phyloP scores from a whole-genome alignment of 805 yeast genomes.

The Candida wancherniae region DNA sequence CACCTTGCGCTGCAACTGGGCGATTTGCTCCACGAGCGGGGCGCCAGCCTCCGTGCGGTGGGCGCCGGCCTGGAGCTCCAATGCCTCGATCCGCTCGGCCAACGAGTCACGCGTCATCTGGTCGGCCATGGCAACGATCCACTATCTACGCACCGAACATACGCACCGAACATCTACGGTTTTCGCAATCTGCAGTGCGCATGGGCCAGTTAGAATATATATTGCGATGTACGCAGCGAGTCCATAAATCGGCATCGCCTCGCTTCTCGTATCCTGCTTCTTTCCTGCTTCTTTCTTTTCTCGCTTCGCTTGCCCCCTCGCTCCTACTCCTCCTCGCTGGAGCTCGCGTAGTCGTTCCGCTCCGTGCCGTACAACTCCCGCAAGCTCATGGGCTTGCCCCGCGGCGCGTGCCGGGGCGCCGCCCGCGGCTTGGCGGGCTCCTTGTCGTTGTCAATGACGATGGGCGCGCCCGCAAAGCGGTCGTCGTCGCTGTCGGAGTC shows the following conservation, averaged over 20 bases:
- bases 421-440: constrained; percentile 10
- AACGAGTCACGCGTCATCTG: constrained; percentile 4
- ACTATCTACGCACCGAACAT: no score
- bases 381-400: constrained; percentile 35
- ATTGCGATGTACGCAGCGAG: no score
- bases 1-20: constrained; percentile 9
- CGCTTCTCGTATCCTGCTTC: no score
- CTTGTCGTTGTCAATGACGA: constrained; percentile 23
- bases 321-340: constrained; percentile 33
- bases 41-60: background rate
- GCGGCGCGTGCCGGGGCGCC: constrained; percentile 3
- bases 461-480: constrained; percentile 21
- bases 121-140: no score
- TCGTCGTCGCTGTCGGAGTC: constrained; percentile 23
- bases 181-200: no score
- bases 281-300: no score
- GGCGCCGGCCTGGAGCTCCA: constrained; percentile 8
- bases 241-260: no score
- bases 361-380: constrained; percentile 32
- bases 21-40: constrained; percentile 6
- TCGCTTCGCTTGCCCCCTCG: no score
- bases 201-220: no score
- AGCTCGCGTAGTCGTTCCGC: constrained; percentile 22
- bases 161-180: no score
- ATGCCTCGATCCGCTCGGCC: constrained; percentile 1